These are phyloP conservation scores for Solanum rostratum DNA, from an alignment of 257 asterid species.

Conservation along the genomic window DNA sequence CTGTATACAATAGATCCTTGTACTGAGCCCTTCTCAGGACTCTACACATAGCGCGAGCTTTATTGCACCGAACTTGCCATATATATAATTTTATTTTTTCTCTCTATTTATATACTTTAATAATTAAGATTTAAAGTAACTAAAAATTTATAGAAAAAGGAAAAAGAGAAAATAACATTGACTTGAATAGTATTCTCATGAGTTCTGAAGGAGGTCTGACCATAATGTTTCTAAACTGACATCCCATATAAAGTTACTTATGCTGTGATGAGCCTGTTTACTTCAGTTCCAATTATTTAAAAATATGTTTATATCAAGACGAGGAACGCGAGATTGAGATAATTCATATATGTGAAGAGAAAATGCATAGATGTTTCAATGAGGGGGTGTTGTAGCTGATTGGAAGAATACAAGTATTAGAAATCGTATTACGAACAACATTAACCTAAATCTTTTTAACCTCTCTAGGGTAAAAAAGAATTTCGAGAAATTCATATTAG, in stretches of 20 bases:
- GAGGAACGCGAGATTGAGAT: not conserved
- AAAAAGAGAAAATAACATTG: not conserved
- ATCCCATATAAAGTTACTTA: not conserved
- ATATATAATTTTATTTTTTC: too few species aligned
- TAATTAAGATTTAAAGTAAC: not conserved
- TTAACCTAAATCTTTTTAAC: not conserved
- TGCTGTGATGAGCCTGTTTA: not conserved
- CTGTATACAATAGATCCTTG: too few species aligned
- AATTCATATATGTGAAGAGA: not conserved
- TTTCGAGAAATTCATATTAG: not conserved
- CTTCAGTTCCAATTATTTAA: not conserved
- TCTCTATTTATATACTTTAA: not conserved
- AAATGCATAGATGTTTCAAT: not conserved
- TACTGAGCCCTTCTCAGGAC: too few species aligned
- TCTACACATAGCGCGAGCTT: too few species aligned
- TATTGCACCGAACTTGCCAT: too few species aligned
- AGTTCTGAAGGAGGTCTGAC: not conserved
- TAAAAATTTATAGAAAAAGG: not conserved
- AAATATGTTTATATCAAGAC: not conserved
- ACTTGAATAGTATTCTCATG: not conserved
- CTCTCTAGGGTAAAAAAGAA: not conserved
- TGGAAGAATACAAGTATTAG: too few species aligned
- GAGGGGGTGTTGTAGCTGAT: not conserved
- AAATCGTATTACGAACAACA: too few species aligned
- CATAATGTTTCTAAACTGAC: not conserved